Evolutionary conservation across 805 yeast species (phyloP), one percentile per base, ranked within the genome.

Genomic region (Scheffersomyces ergatensis): DNA sequence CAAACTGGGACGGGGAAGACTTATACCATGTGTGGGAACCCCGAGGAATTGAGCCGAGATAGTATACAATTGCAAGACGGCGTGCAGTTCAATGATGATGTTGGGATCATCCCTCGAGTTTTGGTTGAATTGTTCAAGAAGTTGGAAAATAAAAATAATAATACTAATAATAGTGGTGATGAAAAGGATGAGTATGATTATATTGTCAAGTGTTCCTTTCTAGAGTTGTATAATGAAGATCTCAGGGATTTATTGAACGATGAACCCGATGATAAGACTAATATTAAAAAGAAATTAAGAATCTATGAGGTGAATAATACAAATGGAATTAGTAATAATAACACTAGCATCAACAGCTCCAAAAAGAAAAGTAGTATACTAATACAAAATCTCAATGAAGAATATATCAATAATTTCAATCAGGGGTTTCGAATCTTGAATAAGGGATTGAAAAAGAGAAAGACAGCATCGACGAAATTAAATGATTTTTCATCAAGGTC

Each of bases 1-100:
- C 95, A 88, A 74, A 89, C 96, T 0, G 93, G 96, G 1, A 85
- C 95, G 0, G 96, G 96, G 19, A 89, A 88, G 53, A 88, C 96
- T 0, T 81, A 80, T 55, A 77, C 83, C 1, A 78, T 78, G 93
- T 79, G 77, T 56, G 83, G 83, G 7, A 27, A 31, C 14, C 26
- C 13, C 2, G 21, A 29, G 8, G 30, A 40, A 5, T 19, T 20
- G 9, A 21, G 30, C 33, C 39, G 40, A 25, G 12, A 7, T 12
- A 2, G 14, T 15, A 27, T 26, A 15, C 12, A 24, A 15, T 26
- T 24, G 15, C 12, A 19, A 26, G 43, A 39, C 15, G 36, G 42
- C 34, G 16, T 38, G 27, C 40, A 41, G 29, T 36, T 49, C 8
- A 43, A 40, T 25, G 53, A 54, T 20, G 65, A 67, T 34, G 62